Conservation (phyloP, 2,329 filamentous ascomycete genomes). For the Conoideocrella luteorostrata region DNA sequence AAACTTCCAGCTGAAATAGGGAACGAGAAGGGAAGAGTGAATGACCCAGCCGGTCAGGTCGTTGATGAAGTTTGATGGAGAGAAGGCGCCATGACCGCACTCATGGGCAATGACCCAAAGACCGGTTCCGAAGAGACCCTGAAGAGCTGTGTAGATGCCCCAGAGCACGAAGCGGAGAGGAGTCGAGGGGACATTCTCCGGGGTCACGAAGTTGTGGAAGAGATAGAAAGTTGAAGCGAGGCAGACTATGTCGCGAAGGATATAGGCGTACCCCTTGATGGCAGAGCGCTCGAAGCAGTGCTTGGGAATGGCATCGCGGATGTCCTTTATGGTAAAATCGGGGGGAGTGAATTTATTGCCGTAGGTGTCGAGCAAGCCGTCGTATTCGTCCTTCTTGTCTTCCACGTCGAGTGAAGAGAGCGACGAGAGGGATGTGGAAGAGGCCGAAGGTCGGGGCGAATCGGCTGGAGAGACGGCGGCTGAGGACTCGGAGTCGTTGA, state of each 20-base stretch:
- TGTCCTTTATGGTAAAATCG: slow-evolving; percentile 95
- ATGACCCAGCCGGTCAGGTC: slow-evolving; percentile 88
- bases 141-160: slow-evolving; percentile 66
- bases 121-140: slow-evolving; percentile 90
- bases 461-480: slow-evolving; percentile 52
- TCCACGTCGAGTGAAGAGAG: slow-evolving; percentile 59
- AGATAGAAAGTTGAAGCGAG: slow-evolving; percentile 75
- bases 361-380: slow-evolving; percentile 79
- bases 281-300: slow-evolving; percentile 93
- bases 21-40: slow-evolving; percentile 83
- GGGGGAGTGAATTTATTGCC: slow-evolving; percentile 92
- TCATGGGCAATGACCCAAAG: slow-evolving; percentile 97
- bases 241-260: slow-evolving; percentile 69
- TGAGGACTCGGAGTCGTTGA: slow-evolving; percentile 48
- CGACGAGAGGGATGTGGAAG: slow-evolving; percentile 88
- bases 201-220: slow-evolving; percentile 85
- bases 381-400: slow-evolving; percentile 38
- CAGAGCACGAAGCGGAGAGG: slow-evolving; percentile 59
- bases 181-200: slow-evolving; percentile 69
- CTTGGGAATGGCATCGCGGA: slow-evolving; percentile 92
- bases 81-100: slow-evolving; percentile 96
- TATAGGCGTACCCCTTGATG: slow-evolving; percentile 69
- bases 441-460: slow-evolving; percentile 59
- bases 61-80: slow-evolving; percentile 82
- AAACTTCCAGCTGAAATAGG: slow-evolving; percentile 99